Conservation (phyloP, 192 early-diverging fungal species). For the Geranomyces michiganensis region DNA sequence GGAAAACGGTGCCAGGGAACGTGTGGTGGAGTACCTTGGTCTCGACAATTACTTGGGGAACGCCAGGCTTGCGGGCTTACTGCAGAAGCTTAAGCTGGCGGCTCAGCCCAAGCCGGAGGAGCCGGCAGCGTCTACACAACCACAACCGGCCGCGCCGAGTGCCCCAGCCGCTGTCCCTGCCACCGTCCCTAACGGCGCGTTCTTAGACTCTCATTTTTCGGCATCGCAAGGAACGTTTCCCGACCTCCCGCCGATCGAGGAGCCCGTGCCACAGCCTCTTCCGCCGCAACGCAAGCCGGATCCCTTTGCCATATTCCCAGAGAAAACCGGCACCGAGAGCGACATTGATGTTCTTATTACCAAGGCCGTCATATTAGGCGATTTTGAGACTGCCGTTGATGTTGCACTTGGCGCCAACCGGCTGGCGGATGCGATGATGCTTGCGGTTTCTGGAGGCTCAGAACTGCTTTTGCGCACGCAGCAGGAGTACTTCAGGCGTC, state of each 20-base stretch:
- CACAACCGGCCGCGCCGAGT: constrained; percentile 19
- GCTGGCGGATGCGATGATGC: constrained; percentile 83
- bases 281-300: constrained; percentile 16
- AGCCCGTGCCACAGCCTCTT: not conserved
- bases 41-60: constrained; percentile 72
- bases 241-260: constrained; percentile 49
- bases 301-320: constrained; percentile 50
- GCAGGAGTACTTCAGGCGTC: constrained; percentile 80
- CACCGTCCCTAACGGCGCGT: constrained; percentile 37
- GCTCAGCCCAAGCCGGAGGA: constrained; percentile 26
- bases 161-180: not conserved
- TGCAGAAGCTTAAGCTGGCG: constrained; percentile 48
- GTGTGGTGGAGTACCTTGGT: constrained; percentile 86
- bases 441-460: constrained; percentile 84
- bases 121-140: constrained; percentile 6
- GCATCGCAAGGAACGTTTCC: constrained; percentile 49
- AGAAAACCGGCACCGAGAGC: constrained; percentile 51
- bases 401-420: constrained; percentile 81
- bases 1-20: constrained; percentile 74
- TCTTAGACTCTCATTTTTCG: constrained; percentile 7
- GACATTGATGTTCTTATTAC: constrained; percentile 85
- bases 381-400: constrained; percentile 90
- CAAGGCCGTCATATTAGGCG: constrained; percentile 81
- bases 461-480: constrained; percentile 76
- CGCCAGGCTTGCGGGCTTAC: constrained; percentile 59